Base-by-base conservation (phyloP, 139 green algal genomes). In the Ettlia oleoabundans region DNA sequence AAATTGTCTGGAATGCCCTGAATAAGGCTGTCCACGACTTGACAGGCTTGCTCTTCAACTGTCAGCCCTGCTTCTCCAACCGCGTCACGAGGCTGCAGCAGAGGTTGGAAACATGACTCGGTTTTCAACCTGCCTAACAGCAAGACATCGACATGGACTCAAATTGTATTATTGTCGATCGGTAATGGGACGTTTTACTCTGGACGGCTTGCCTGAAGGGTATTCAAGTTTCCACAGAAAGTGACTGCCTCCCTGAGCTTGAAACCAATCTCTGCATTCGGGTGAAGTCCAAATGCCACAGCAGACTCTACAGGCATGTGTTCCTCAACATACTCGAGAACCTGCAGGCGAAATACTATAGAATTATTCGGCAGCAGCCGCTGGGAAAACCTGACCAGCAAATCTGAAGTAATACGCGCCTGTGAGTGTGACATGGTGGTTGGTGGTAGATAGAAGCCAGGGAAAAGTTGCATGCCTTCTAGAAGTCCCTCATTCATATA, bases 251-350 rank as follows among this genome's bases (percentile, higher is more conserved):
- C 94, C 32, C 92, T 90, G 69, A 97, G 92, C 84, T 94, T 94
- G 92, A 96, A 97, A 26, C 95, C 95, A 37, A 97, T 95, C 86
- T 98, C 95, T 4, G 95, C 95, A 80, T 98, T 98, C 68, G 95
- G 91, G 88, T 98, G 94, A 86, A 98, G 83, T 1, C 95, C 95
- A 80, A 97, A 98, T 2, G 94, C 92, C 0, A 94, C 63, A 0
- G 94, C 91, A 2, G 90, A 95, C 88, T 98, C 95, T 10, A 88
- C 84, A 0, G 93, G 94, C 89, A 97, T 94, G 53, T 32, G 58
- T 47, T 97, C 93, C 47, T 93, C 87, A 53, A 98, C 86, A 76
- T 93, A 95, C 82, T 96, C 91, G n/a, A 96, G 64, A 66, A 94
- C 89, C 91, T 95, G 81, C 51, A 83, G 58, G 22, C 68, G 35